Base-by-base conservation (phyloP, 306 rosid species). In the Nissolia schottii region DNA sequence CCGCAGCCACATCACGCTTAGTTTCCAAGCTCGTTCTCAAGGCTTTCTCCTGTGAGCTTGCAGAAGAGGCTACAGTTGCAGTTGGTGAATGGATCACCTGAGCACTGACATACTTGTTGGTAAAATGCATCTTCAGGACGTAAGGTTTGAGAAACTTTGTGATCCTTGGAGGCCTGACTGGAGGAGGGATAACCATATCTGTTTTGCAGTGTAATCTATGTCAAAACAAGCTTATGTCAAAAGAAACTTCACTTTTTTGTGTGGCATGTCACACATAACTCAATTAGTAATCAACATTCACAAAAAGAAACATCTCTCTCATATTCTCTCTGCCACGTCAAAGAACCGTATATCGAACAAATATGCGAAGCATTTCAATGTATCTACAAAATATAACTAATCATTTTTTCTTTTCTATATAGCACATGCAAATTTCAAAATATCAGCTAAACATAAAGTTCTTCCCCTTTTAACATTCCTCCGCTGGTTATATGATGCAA, bases 71-170 rank as follows among this genome's bases (percentile, higher is more conserved):
- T 19, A 89, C 91, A 0, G 92, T 89, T 46, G 98, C 98, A 3
- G 97, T 89, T 72, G 93, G 91, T 3, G 85, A 64, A 67, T 94
- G 96, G 79, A 89, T 59, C 63, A 94, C 97, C 83, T 89, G 94
- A 3, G 87, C 94, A 53, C 81, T 87, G 67, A 91, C 96, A 29
- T 27, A 91, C 80, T 89, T 91, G 74, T 91, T 94, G 58, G 96
- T 87, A 34, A 94, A 87, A 84, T 91, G 91, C 97, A 89, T 94
- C 83, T 50, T 94, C 91, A 89, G 84, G 34, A 89, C 84, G 78
- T 87, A 94, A 3, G 97, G 97, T 88, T 94, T 94, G 13, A 94
- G 88, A 76, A 65, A 94, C 38, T 86, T 49, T 45, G 63, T 79
- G 45, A 94, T 54, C 71, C 86, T 81, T 3, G 86, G 85, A 76